phyloP scores from a whole-genome alignment of 441 rosid species.

The Hura crepitans region DNA sequence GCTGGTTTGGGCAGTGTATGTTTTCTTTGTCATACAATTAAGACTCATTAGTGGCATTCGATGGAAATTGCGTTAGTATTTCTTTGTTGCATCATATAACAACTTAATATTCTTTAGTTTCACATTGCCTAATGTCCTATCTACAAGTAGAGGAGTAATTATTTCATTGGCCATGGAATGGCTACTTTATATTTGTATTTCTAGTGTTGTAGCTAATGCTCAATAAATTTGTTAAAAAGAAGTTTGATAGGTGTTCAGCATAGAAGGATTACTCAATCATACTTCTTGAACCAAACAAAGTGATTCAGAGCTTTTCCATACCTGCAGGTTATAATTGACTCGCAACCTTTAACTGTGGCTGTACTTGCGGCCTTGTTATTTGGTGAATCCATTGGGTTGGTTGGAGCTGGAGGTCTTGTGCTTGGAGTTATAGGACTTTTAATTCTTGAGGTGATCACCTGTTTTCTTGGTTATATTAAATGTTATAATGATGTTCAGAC shows the following conservation, averaged over 20 bases:
- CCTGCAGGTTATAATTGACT: constrained; percentile 83
- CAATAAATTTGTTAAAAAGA: background rate
- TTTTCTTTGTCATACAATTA: constrained; percentile 4
- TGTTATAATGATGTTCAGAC: background rate
- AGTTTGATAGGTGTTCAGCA: too few relatives aligned
- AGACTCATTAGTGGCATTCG: background rate
- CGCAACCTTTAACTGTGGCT: constrained; percentile 88
- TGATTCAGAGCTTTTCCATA: background rate
- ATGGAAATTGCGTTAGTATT: background rate
- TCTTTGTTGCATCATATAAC: background rate
- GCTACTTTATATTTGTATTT: background rate
- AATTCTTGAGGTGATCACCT: constrained; percentile 65
- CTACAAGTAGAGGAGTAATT: background rate
- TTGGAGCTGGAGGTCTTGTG: constrained; percentile 73
- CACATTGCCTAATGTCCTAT: background rate
- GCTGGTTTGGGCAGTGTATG: constrained; percentile 94
- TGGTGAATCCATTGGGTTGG: constrained; percentile 76
- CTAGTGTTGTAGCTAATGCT: too few relatives aligned
- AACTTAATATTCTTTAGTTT: background rate
- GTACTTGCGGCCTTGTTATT: constrained; percentile 74
- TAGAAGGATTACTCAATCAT: background rate
- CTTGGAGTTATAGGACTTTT: constrained; percentile 83
- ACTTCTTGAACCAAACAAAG: background rate
- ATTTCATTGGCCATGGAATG: background rate
- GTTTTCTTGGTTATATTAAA: background rate